phyloP scores from a whole-genome alignment of 1,284 basidiomycete species.

The Puccinia hordei region DNA sequence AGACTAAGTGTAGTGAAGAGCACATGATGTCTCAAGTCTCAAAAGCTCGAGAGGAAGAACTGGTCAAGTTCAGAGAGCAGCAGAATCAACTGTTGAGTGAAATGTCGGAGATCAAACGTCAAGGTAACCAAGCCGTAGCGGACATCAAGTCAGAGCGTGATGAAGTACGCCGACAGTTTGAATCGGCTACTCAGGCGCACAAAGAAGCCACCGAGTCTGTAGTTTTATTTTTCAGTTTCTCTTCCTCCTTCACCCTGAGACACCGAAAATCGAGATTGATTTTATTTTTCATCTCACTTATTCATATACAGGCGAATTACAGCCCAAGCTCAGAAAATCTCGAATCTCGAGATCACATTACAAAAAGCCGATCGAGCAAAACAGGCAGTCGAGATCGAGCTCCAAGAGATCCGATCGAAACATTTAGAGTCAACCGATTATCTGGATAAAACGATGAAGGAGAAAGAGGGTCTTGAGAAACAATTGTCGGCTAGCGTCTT shows the following conservation, averaged over 20 bases:
- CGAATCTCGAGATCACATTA: slow-evolving; percentile 65
- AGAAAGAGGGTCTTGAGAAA: slow-evolving; percentile 70
- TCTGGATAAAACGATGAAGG: slow-evolving; percentile 45
- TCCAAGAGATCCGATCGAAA: slow-evolving; percentile 71
- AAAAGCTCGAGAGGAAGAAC: slow-evolving; percentile 82
- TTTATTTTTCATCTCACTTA: slow-evolving; percentile 1
- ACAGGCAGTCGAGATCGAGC: slow-evolving; percentile 72
- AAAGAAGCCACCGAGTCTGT: slow-evolving; percentile 47
- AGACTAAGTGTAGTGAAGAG: slow-evolving; percentile 83
- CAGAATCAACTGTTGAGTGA: slow-evolving; percentile 61
- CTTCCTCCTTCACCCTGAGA: slow-evolving; percentile 17
- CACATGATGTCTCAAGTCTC: slow-evolving; percentile 79
- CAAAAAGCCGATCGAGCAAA: slow-evolving; percentile 72
- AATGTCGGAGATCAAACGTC: slow-evolving; percentile 58
- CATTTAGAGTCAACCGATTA: slow-evolving; percentile 70
- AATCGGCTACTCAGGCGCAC: slow-evolving; percentile 67
- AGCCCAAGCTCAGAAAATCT: slow-evolving; percentile 53
- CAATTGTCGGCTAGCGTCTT: slow-evolving; percentile 72
- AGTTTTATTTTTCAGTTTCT: slow-evolving; percentile 11
- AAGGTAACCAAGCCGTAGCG: slow-evolving; percentile 56
- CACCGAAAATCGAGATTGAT: neutral
- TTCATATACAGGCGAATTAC: slow-evolving; percentile 29
- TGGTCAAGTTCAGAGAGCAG: slow-evolving; percentile 72
- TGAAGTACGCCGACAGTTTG: slow-evolving; percentile 64
- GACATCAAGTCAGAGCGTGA: slow-evolving; percentile 60